Percentiles rank a stretch among this genome's conserved stretches.
Conservation (phyloP, 495 filamentous ascomycete species). For the Lophiotrema nucula region DNA sequence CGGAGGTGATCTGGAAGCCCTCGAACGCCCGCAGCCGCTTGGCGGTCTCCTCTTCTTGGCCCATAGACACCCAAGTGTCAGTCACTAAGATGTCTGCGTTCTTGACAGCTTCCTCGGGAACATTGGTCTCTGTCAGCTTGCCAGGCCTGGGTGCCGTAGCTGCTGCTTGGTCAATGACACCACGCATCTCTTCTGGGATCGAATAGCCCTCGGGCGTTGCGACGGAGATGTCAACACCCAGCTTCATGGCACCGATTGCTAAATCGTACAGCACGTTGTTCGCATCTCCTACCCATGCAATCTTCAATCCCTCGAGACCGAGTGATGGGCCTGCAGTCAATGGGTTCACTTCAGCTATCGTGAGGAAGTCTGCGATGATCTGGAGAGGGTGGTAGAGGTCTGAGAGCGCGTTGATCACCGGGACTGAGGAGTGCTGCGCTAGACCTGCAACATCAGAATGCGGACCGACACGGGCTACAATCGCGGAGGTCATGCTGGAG, state of each 20-base stretch:
- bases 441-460: constrained; percentile 79
- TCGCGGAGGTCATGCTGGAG: constrained; percentile 86
- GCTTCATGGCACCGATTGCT: constrained; percentile 78
- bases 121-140: constrained; percentile 66
- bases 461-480: constrained; percentile 82
- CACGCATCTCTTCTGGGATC: constrained; percentile 68
- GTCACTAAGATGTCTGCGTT: constrained; percentile 88
- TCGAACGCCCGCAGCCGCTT: constrained; percentile 76
- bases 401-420: constrained; percentile 92
- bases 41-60: constrained; percentile 80
- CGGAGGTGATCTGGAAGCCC: constrained; percentile 85
- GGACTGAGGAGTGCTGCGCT: constrained; percentile 77
- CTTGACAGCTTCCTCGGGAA: constrained; percentile 86
- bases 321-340: constrained; percentile 50
- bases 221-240: constrained; percentile 79
- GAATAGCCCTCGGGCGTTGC: constrained; percentile 82
- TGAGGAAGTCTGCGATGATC: constrained; percentile 87
- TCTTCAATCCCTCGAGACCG: constrained; percentile 76
- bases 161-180: constrained; percentile 63
- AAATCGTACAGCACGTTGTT: constrained; percentile 97
- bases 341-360: constrained; percentile 74
- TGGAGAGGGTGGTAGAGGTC: constrained; percentile 89
- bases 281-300: constrained; percentile 94
- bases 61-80: constrained; percentile 98
- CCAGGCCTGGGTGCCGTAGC: constrained; percentile 58